Conservation (phyloP, 768 basidiomycete species). For the Auricularia sp. region DNA sequence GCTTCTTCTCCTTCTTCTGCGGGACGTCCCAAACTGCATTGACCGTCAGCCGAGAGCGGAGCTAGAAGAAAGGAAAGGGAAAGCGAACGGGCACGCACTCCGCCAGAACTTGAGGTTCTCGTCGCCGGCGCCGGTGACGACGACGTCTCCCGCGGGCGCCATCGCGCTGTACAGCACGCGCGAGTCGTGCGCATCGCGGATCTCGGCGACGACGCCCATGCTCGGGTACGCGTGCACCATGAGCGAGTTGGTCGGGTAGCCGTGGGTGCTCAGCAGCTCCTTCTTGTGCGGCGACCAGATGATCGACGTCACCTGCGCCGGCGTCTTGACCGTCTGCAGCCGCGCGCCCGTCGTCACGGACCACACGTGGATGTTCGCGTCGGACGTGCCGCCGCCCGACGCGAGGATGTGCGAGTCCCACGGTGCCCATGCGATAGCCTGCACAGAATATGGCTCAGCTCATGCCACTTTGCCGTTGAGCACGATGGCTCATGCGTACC, state of each 20-base stretch:
- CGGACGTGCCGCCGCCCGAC: constrained; percentile 89
- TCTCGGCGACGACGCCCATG: constrained; percentile 71
- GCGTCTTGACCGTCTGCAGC: constrained; percentile 75
- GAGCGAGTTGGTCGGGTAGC: constrained; percentile 81
- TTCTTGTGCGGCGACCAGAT: constrained; percentile 82
- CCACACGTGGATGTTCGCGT: constrained; percentile 86
- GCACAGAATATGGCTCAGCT: constrained; percentile 27
- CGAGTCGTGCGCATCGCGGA: constrained; percentile 88
- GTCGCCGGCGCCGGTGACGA: constrained; percentile 87
- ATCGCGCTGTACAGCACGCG: constrained; percentile 79
- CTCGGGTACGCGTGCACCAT: constrained; percentile 82
- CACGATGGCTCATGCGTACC: constrained; percentile 7
- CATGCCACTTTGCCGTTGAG: background rate
- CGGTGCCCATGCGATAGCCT: constrained; percentile 89
- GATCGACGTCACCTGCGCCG: constrained; percentile 86
- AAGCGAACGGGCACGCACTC: background rate
- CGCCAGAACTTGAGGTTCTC: constrained; percentile 98
- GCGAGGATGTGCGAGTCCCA: constrained; percentile 91
- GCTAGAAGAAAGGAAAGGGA: background rate
- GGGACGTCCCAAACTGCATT: constrained; percentile 53
- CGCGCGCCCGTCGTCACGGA: constrained; percentile 88
- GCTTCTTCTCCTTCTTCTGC: constrained; percentile 42
- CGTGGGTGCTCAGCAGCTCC: constrained; percentile 87
- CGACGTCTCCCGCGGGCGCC: constrained; percentile 81
- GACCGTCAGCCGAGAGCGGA: too few relatives aligned